Conservation (phyloP, 2,329 filamentous ascomycete genomes). For the Aspergillus piperis region DNA sequence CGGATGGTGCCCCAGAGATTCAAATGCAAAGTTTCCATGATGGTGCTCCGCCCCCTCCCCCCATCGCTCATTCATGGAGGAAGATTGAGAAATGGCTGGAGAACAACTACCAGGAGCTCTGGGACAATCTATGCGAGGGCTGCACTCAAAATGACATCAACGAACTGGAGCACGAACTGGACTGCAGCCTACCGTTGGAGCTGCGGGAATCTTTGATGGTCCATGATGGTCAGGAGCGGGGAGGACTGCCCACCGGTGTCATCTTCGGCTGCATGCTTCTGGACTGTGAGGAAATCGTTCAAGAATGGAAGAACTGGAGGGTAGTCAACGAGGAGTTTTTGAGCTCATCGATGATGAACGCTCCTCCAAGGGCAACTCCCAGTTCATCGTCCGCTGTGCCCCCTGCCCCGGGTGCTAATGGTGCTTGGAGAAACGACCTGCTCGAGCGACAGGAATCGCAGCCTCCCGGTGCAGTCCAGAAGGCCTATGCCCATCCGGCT, state of each 20-base stretch:
- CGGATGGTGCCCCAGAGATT: conserved; percentile 79
- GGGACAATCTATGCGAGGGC: conserved; percentile 88
- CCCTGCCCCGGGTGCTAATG: conserved; percentile 57
- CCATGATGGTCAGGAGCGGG: conserved; percentile 96
- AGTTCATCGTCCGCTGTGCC: conserved; percentile 64
- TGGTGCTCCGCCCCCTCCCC: conserved; percentile 84
- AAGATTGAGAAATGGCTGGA: conserved; percentile 94
- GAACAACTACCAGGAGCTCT: conserved; percentile 92
- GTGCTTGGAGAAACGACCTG: conserved; percentile 82
- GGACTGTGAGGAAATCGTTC: conserved; percentile 96
- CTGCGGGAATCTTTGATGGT: conserved; percentile 86
- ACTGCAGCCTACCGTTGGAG: conserved; percentile 90
- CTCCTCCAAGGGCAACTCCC: conserved; percentile 69
- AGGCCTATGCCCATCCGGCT: conserved; percentile 85
- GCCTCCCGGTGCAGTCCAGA: conserved; percentile 82
- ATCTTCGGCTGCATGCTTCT: conserved; percentile 94
- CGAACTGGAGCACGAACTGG: conserved; percentile 91
- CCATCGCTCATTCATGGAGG: conserved; percentile 85
- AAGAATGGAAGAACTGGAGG: conserved; percentile 97
- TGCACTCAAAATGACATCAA: conserved; percentile 94
- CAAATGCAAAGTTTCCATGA: conserved; percentile 96
- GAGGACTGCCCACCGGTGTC: conserved; percentile 85
- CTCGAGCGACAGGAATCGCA: conserved; percentile 83
- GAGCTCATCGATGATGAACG: conserved; percentile 53
- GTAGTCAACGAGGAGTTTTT: conserved; percentile 90